Evolutionary conservation across 352 stramenopile genomes (phyloP), one percentile per base, ranked within the genome.

Genomic region (Pythium vanterpoolii): DNA sequence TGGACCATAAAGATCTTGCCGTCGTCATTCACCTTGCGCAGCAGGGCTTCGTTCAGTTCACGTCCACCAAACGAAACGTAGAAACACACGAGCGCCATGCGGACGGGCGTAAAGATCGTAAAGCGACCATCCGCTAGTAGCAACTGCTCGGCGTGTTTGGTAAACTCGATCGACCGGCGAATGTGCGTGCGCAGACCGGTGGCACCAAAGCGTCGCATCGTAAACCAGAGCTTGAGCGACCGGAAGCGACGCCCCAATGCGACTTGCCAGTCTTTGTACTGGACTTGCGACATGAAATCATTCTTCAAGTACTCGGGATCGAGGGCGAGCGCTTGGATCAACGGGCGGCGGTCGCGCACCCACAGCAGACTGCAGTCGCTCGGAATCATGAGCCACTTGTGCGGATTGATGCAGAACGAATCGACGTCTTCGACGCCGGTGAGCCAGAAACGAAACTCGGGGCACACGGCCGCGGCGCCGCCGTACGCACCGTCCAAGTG

Each of bases 241-340:
- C 77, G 76, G 63, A 90, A 91, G n/a, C 76, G 73, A 16, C 79
- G 73, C 8, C 79, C 78, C n/a, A 91, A 69, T 27, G 74, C 74
- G 24, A 92, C 72, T 50, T 92, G 82, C 77, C 81, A 92, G 69
- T 92, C 78, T 47, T 89, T 86, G 68, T 86, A 89, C 53, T 89
- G 73, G 5, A 73, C 63, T 18, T 76, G 51, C n/a, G 69, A 71
- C 64, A 74, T 81, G 53, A 89, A 82, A 36, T 86, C 77, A 63
- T 86, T 87, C 67, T 84, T 81, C 46, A 92, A 72, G 69, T 90
- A 92, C 56, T 88, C 77, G 0, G 77, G 76, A 40, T 86, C 68
- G 7, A 86, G 58, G 19, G 76, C 77, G 2, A 92, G 69, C 16
- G 82, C 68, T 21, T 76, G 67, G 62, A 87, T 64, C 11, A 92